phyloP scores from a whole-genome alignment of 192 early-diverging fungal species.

The Entophlyctis helioformis region DNA sequence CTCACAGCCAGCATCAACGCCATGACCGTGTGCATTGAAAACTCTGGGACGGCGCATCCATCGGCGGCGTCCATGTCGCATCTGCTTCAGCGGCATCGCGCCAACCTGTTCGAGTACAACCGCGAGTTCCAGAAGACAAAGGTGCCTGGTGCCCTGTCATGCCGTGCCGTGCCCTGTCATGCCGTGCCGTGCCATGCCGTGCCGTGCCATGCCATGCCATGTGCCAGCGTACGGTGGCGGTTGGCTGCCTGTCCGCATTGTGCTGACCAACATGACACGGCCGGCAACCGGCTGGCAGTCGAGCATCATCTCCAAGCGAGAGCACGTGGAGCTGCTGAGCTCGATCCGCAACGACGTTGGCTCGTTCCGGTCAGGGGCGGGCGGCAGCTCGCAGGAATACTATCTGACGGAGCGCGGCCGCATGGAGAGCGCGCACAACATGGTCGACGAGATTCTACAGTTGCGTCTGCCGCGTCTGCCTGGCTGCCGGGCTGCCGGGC shows the following conservation, averaged over 20 bases:
- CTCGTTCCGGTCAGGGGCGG: constrained; percentile 20
- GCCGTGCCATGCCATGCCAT: not conserved
- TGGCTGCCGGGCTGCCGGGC: not conserved
- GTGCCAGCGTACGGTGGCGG: not conserved
- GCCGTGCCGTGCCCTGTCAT: no score
- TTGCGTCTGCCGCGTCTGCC: constrained; percentile 18
- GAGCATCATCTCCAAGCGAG: constrained; percentile 47
- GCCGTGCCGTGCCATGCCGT: not conserved
- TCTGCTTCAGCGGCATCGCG: constrained; percentile 60
- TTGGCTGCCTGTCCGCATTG: no score
- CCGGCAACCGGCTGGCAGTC: constrained; percentile 15
- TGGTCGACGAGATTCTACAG: constrained; percentile 70
- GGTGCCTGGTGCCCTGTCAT: constrained; percentile 11
- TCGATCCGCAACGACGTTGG: constrained; percentile 51
- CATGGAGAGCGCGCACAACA: constrained; percentile 59
- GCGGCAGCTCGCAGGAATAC: constrained; percentile 38
- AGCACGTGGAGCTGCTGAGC: constrained; percentile 58
- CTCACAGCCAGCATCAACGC: constrained; percentile 41
- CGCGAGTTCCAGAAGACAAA: constrained; percentile 65
- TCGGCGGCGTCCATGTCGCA: constrained; percentile 58
- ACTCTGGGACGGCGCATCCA: constrained; percentile 20
- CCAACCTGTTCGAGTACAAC: constrained; percentile 68
- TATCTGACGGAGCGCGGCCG: constrained; percentile 55
- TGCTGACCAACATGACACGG: no score
- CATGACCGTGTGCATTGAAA: constrained; percentile 54